phyloP scores from a whole-genome alignment of 495 filamentous ascomycete species.

The Penicillium canariense region DNA sequence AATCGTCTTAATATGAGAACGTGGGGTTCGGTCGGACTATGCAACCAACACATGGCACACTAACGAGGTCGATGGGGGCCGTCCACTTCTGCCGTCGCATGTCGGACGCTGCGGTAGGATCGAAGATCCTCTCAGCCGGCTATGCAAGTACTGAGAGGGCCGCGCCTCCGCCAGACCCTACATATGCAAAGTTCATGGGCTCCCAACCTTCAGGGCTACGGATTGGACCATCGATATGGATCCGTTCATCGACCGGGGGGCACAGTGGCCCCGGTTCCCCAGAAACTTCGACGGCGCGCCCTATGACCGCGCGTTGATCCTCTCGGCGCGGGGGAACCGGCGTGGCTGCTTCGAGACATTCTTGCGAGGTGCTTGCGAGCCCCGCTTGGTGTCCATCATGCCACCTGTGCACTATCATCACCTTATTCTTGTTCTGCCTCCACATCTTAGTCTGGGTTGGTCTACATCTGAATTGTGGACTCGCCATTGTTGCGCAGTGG shows the following conservation, averaged over 20 bases:
- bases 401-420: too few species aligned
- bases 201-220: background rate
- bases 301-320: slow-evolving; percentile 3
- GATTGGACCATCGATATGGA: slow-evolving; percentile 6
- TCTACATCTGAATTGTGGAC: background rate
- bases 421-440: background rate
- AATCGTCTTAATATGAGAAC: background rate
- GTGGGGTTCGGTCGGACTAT: background rate
- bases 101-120: background rate
- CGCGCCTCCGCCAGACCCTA: background rate
- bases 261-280: slow-evolving; percentile 2
- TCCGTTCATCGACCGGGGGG: slow-evolving; percentile 8
- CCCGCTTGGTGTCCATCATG: too few species aligned
- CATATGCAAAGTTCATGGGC: background rate
- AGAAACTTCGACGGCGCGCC: slow-evolving; percentile 1
- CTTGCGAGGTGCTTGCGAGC: slow-evolving; percentile 38
- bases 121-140: background rate
- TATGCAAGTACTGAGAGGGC: too few species aligned
- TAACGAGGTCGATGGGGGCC: background rate
- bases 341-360: slow-evolving; percentile 23
- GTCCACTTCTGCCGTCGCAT: background rate
- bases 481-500: too few species aligned
- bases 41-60: background rate
- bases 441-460: background rate
- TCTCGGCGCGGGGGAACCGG: background rate